Evolutionary conservation across 768 basidiomycete species (phyloP), one percentile per base, ranked within the genome.

Genomic region (Lactarius sanguifluus): DNA sequence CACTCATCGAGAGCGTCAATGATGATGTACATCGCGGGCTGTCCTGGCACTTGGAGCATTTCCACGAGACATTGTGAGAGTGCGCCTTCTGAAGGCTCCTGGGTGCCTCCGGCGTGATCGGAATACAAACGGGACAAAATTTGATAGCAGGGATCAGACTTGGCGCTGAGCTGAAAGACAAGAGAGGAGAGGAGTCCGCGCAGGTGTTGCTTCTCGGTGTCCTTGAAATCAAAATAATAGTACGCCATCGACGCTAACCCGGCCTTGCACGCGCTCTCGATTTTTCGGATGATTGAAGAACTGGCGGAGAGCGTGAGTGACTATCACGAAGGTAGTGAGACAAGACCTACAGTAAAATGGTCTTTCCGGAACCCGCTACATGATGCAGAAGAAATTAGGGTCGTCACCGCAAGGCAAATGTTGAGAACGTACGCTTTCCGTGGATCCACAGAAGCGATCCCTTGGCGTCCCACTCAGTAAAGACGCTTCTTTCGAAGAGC

Each of bases 151-250:
- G 38, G 1, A 9, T 59, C 47, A 28, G 57, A 65, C 15, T 59
- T 41, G 1, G 15, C 30, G 32, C 58, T 54, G 38, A 60, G 58
- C 12, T 65, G 64, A 16, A 32, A 15, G 1, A 65, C 28, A 3
- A 59, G 30, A 18, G 64, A 65, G 9, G 64, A 59, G 13, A 65
- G 58, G 1, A 65, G 23, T 2, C 52, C 64, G 1, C 23, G 64
- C 0, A 13, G n/a, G 9, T 41, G 12, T 30, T 54, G 57, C 30
- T 64, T 64, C 57, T 59, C 6, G 3, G 38, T n/a, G 5, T 59
- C 58, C 30, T 58, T 52, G 30, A 65, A 65, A 25, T 59, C 64
- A 10, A 45, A 65, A 36, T 59, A 65, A 20, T 45, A 60, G 50
- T 52, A 65, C 1, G 59, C 58, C 7, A 65, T 47, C 18, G 32